phyloP scores from a whole-genome alignment of 441 rosid species.

The Viola pubescens region DNA sequence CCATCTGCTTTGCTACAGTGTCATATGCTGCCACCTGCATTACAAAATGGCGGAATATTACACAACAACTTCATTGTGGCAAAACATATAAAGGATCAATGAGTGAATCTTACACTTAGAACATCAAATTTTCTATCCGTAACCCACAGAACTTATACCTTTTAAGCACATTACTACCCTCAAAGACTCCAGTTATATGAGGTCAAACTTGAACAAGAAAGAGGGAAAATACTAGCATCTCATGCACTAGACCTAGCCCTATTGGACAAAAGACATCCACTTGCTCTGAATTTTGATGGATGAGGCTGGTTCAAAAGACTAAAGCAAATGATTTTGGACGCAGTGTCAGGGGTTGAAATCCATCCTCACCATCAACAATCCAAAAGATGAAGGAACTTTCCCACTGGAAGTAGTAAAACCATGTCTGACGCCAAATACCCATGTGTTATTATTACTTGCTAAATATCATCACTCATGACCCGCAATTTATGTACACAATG shows the following conservation, averaged over 20 bases:
- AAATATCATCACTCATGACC: too few species aligned
- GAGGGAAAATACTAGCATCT: background rate
- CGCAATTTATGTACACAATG: too few species aligned
- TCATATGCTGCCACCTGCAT: conserved; percentile 90
- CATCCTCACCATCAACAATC: too few species aligned
- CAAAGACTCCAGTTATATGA: background rate
- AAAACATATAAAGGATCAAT: background rate
- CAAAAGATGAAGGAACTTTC: too few species aligned
- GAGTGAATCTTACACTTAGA: background rate
- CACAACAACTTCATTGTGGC: background rate
- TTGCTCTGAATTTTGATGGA: background rate
- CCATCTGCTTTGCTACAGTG: conserved; percentile 64
- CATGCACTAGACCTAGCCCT: background rate
- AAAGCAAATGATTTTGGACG: too few species aligned
- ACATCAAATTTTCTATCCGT: background rate
- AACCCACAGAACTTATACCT: conserved; percentile 1
- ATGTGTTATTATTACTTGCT: too few species aligned
- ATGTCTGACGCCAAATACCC: too few species aligned
- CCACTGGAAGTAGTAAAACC: too few species aligned
- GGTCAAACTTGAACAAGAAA: background rate
- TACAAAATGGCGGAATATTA: conserved; percentile 5
- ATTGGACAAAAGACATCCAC: background rate
- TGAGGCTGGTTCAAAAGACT: too few species aligned
- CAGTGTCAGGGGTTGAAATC: too few species aligned
- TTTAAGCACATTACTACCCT: background rate